phyloP scores from a whole-genome alignment of 768 basidiomycete species.

The Lactarius tabidus region DNA sequence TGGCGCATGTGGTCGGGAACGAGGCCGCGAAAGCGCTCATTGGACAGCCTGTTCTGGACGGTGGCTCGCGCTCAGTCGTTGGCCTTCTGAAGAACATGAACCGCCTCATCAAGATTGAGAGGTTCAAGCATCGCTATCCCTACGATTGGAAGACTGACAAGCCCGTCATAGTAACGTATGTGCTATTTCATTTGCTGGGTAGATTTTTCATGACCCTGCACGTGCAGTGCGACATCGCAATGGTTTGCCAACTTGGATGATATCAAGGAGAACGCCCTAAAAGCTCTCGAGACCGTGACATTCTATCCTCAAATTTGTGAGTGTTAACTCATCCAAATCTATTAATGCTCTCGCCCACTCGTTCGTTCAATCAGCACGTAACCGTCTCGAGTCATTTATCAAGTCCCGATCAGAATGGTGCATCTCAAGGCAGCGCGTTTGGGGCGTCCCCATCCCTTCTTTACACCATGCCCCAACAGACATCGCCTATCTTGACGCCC shows the following conservation, averaged over 20 bases:
- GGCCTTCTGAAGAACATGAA: constrained; percentile 52
- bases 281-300: constrained; percentile 60
- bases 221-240: constrained; percentile 81
- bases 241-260: constrained; percentile 94
- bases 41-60: constrained; percentile 69
- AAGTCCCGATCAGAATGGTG: constrained; percentile 95
- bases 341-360: background rate
- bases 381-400: constrained; percentile 84
- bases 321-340: constrained; percentile 25
- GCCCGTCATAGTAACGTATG: constrained; percentile 87
- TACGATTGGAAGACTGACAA: constrained; percentile 96
- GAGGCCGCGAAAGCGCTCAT: constrained; percentile 44
- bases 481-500: constrained; percentile 57
- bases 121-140: constrained; percentile 84
- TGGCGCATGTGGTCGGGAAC: constrained; percentile 56
- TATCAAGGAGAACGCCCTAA: constrained; percentile 74
- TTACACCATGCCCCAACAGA: constrained; percentile 64
- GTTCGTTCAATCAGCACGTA: constrained; percentile 54
- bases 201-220: background rate
- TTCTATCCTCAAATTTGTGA: constrained; percentile 78
- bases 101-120: constrained; percentile 60
- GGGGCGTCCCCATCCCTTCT: constrained; percentile 96
- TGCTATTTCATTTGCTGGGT: constrained; percentile 1
- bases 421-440: constrained; percentile 94
- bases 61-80: constrained; percentile 65